These are phyloP conservation scores for Zarea fungicola DNA, from an alignment of 2,329 filamentous ascomycete genomes.

Conservation along the genomic window DNA sequence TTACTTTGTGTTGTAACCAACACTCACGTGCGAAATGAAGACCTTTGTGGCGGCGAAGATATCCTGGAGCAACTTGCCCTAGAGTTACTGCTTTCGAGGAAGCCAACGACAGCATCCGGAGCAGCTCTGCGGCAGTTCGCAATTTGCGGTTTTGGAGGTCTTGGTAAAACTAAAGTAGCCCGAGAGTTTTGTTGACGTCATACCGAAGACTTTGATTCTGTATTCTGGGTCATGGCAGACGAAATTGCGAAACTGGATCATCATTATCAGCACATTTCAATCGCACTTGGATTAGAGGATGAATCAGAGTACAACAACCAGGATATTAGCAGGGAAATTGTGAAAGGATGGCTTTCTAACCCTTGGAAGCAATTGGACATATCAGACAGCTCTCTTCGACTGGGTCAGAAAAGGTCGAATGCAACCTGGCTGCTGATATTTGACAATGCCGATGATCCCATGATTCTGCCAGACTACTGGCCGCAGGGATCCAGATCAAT, in stretches of 20 bases:
- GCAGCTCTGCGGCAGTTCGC: constrained; percentile 2
- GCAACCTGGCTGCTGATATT: constrained; percentile 13
- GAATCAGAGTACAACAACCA: constrained; percentile 6
- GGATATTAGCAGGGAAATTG: constrained; percentile 5
- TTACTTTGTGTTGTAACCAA: constrained; percentile 1
- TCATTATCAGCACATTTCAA: constrained; percentile 6
- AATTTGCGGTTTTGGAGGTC: constrained; percentile 8
- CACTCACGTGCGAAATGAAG: background rate
- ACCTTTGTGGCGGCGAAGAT: constrained; percentile 12
- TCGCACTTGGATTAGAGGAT: constrained; percentile 8
- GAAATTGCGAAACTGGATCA: constrained; percentile 10
- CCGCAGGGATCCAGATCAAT: constrained; percentile 8
- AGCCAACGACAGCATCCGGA: background rate
- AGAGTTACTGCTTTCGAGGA: constrained; percentile 5
- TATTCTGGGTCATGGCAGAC: constrained; percentile 11
- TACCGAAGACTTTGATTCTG: constrained; percentile 4
- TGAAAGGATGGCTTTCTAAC: constrained; percentile 10
- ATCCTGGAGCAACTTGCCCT: constrained; percentile 3
- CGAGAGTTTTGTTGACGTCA: constrained; percentile 9
- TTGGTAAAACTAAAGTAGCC: constrained; percentile 12
- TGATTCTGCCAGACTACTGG: constrained; percentile 11
- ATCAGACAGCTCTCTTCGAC: background rate
- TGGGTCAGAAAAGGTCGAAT: background rate
- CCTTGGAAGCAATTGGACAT: background rate
- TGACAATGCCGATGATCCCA: constrained; percentile 13